These are phyloP conservation scores for Phytophthora boehmeriae DNA, from an alignment of 352 stramenopile genomes.

Conservation along the genomic window DNA sequence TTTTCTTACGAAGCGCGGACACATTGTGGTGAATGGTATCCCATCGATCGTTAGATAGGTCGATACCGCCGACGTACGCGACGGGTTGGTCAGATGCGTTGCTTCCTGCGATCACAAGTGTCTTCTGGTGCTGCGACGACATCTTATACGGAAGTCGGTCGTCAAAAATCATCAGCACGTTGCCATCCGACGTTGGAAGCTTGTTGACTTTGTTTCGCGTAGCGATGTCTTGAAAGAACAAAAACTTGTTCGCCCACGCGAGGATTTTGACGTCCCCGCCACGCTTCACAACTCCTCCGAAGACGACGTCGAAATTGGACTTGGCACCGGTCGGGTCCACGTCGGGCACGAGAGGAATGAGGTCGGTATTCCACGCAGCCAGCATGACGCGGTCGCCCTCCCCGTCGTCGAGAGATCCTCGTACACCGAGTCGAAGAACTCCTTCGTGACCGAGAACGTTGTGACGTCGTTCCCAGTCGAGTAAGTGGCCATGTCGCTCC, in stretches of 20 bases:
- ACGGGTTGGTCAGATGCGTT: slow-evolving; percentile 16
- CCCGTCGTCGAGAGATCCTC: slow-evolving; percentile 37
- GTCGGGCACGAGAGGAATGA: slow-evolving; percentile 45
- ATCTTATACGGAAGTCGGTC: slow-evolving; percentile 41
- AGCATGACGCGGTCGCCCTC: slow-evolving; percentile 38
- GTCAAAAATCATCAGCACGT: slow-evolving; percentile 50
- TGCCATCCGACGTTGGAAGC: slow-evolving; percentile 19
- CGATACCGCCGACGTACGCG: slow-evolving; percentile 58
- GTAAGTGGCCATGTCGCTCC: slow-evolving; percentile 38
- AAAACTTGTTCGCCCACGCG: slow-evolving; percentile 58
- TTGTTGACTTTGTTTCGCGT: slow-evolving; percentile 50
- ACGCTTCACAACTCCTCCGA: slow-evolving; percentile 34
- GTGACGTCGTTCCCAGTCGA: slow-evolving; percentile 49
- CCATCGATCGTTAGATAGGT: slow-evolving; percentile 60
- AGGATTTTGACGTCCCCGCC: slow-evolving; percentile 51
- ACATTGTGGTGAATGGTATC: slow-evolving; percentile 59
- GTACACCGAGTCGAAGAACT: slow-evolving; percentile 52
- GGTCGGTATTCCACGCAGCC: slow-evolving; percentile 52
- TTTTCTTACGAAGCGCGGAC: slow-evolving; percentile 32
- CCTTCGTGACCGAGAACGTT: slow-evolving; percentile 41
- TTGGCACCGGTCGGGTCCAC: slow-evolving; percentile 22
- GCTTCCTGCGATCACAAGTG: slow-evolving; percentile 30
- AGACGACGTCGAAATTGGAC: slow-evolving; percentile 44
- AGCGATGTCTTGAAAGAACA: slow-evolving; percentile 43
- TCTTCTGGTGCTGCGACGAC: slow-evolving; percentile 61